Percentiles rank a stretch among this genome's conserved stretches.
These are phyloP conservation scores for Diaporthe destruens DNA, from an alignment of 2,329 filamentous ascomycete genomes.

Conservation along the genomic window DNA sequence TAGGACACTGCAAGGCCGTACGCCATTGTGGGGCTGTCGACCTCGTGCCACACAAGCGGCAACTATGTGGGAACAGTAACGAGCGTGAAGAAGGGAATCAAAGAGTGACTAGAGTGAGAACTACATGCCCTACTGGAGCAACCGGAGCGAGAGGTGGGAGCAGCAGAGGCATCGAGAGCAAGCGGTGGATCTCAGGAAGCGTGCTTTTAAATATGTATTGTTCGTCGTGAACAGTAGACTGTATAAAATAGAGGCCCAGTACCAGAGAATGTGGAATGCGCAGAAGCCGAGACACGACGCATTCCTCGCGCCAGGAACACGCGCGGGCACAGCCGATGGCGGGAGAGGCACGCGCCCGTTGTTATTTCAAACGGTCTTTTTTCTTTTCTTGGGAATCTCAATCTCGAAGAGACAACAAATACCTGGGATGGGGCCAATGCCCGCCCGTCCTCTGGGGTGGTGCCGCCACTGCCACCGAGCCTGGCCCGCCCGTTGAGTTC, in stretches of 20 bases:
- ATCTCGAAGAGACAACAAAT: constrained; percentile 32
- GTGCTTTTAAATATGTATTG: constrained; percentile 17
- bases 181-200: not conserved
- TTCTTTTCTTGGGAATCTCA: not conserved
- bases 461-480: not conserved
- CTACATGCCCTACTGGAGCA: constrained; percentile 9
- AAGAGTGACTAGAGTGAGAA: constrained; percentile 37
- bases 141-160: not conserved
- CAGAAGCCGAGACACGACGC: constrained; percentile 9
- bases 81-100: constrained; percentile 23
- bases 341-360: constrained; percentile 13
- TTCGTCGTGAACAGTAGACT: not conserved
- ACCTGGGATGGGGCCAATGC: constrained; percentile 11
- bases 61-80: not conserved
- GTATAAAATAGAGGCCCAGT: not conserved
- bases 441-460: not conserved
- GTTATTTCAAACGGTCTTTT: not conserved
- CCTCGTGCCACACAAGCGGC: not conserved
- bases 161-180: not conserved
- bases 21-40: not conserved
- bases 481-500: not conserved
- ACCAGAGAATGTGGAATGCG: constrained; percentile 11
- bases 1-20: constrained; percentile 61
- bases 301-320: constrained; percentile 11
- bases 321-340: constrained; percentile 1